Percentiles rank a stretch among this genome's conserved stretches.
Conservation (phyloP, 176 grass and related monocot genomes). For the Rhipidocladum racemiflorum region DNA sequence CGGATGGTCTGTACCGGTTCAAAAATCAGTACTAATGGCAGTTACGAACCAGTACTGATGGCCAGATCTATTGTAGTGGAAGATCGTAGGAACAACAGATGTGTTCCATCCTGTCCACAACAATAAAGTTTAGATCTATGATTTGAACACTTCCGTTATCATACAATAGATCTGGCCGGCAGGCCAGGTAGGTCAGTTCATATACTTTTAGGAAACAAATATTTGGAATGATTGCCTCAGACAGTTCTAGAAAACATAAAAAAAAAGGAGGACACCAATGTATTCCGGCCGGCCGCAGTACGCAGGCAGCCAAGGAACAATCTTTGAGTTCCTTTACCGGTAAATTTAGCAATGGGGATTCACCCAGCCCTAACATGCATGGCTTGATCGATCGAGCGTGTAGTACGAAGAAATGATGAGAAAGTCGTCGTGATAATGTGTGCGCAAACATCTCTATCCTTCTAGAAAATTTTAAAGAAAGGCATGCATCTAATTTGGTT, state of each 20-base stretch:
- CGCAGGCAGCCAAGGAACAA: background rate
- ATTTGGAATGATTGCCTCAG: background rate
- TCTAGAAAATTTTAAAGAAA: background rate
- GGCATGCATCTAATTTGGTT: background rate
- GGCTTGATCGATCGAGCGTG: conserved; percentile 1
- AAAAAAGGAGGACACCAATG: background rate
- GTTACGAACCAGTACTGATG: no score
- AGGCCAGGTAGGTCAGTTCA: background rate
- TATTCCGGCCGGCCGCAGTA: background rate
- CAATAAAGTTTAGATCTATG: background rate
- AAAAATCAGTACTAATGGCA: no score
- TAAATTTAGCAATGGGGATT: background rate
- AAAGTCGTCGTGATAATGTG: background rate
- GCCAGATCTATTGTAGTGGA: no score
- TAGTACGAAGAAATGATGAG: conserved; percentile 25
- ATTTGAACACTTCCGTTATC: background rate
- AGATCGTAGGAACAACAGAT: background rate
- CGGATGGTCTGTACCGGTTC: no score
- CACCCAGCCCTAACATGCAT: background rate
- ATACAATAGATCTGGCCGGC: background rate
- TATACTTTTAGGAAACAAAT: background rate
- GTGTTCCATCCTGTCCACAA: background rate
- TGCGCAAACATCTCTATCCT: background rate
- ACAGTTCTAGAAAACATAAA: conserved; percentile 2
- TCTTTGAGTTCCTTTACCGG: background rate